These are phyloP conservation scores for Starmerella vitae DNA, from an alignment of 805 yeast genomes.

Conservation along the genomic window DNA sequence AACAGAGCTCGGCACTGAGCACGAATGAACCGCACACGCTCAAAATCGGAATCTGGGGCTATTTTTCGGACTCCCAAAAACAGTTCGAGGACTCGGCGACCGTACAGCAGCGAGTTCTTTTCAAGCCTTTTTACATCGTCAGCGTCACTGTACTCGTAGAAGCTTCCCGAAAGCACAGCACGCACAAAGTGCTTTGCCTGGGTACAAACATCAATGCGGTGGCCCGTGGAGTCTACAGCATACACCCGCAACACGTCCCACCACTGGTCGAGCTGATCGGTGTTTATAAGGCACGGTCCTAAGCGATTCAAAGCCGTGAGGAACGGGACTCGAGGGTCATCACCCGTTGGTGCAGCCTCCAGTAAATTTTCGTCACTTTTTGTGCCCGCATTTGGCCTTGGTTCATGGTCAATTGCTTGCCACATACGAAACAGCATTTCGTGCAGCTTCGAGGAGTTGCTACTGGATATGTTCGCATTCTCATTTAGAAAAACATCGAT, in stretches of 20 bases:
- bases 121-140: slow-evolving; percentile 14
- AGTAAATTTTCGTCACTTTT: not conserved
- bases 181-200: slow-evolving; percentile 26
- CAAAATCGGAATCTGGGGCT: slow-evolving; percentile 25
- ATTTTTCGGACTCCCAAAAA: slow-evolving; percentile 10
- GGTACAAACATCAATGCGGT: slow-evolving; percentile 29
- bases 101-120: slow-evolving; percentile 17
- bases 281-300: slow-evolving; percentile 23
- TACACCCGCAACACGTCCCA: slow-evolving; percentile 35
- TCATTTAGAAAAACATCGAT: slow-evolving; percentile 16
- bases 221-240: slow-evolving; percentile 49
- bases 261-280: slow-evolving; percentile 34
- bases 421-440: slow-evolving; percentile 27
- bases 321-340: slow-evolving; percentile 22
- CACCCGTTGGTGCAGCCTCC: not conserved
- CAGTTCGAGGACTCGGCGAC: slow-evolving; percentile 22
- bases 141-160: slow-evolving; percentile 16
- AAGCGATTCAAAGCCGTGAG: slow-evolving; percentile 24
- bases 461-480: slow-evolving; percentile 15
- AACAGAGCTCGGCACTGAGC: slow-evolving; percentile 34
- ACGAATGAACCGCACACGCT: slow-evolving; percentile 37
- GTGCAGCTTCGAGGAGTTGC: slow-evolving; percentile 25
- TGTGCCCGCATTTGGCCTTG: not conserved
- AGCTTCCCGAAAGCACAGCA: slow-evolving; percentile 22
- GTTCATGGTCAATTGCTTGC: not conserved